A percentile compares a stretch with the other conserved stretches of the same genome.
Conservation (phyloP, 768 basidiomycete genomes). For the Thelephora ganbajun region DNA sequence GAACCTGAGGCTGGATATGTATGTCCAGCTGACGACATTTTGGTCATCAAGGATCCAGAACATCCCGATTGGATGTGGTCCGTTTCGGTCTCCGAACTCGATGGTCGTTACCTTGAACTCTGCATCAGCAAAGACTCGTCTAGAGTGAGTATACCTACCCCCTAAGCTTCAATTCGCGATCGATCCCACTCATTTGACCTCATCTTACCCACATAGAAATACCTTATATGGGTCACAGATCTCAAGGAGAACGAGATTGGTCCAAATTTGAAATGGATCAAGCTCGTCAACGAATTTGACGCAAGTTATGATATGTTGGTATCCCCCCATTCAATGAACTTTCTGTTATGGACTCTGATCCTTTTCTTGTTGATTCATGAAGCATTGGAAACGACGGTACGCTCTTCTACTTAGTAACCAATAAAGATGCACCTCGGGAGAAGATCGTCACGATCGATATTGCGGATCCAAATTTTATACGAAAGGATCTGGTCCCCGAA, state of each 20-base stretch:
- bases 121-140: conserved; percentile 46
- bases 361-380: not conserved
- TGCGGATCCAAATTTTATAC: conserved; percentile 24
- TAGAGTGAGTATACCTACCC: conserved; percentile 26
- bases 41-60: conserved; percentile 49
- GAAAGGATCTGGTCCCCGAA: conserved; percentile 55
- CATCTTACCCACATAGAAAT: conserved; percentile 35
- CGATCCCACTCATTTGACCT: not conserved
- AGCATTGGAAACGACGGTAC: conserved; percentile 56
- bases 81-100: conserved; percentile 38
- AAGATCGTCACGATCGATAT: conserved; percentile 56
- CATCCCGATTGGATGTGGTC: conserved; percentile 57
- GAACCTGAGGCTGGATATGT: not conserved
- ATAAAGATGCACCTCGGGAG: conserved; percentile 49
- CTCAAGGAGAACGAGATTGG: conserved; percentile 45
- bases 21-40: conserved; percentile 44
- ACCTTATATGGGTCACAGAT: conserved; percentile 62
- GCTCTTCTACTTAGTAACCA: conserved; percentile 50
- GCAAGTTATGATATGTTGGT: conserved; percentile 52
- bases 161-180: not conserved
- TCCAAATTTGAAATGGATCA: conserved; percentile 56
- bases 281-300: conserved; percentile 55
- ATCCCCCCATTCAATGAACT: not conserved
- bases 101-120: conserved; percentile 50
- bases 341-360: conserved; percentile 3